A percentile compares a stretch with the other conserved stretches of the same genome.
Evolutionary conservation across 768 basidiomycete genomes (phyloP).

Genomic region (Mycena rosella): DNA sequence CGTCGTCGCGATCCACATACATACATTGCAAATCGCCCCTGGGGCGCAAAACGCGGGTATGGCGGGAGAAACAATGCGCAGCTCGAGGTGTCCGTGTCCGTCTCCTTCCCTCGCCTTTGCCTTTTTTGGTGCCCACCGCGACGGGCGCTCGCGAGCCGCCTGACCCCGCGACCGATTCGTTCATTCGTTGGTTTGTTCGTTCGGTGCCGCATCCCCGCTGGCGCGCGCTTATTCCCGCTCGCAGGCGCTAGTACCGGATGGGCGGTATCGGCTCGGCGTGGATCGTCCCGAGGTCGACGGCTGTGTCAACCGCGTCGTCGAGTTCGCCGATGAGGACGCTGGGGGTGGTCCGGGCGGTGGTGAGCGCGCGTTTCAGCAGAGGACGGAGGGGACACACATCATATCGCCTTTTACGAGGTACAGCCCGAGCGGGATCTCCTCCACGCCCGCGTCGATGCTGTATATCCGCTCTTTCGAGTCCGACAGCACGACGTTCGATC

Average conservation of each 20-base stretch:
- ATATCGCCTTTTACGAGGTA: constrained; percentile 99
- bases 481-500: constrained; percentile 95
- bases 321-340: constrained; percentile 88
- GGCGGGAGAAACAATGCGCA: constrained; percentile 11
- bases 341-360: background rate
- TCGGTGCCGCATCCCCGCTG: background rate
- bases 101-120: background rate
- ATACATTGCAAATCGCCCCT: constrained; percentile 28
- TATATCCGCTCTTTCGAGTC: constrained; percentile 95
- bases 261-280: constrained; percentile 90
- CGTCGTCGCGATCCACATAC: constrained; percentile 29
- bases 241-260: constrained; percentile 75
- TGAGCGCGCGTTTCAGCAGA: constrained; percentile 2
- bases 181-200: no score
- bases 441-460: constrained; percentile 90
- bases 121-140: constrained; percentile 15
- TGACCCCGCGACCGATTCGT: background rate
- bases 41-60: constrained; percentile 23
- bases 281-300: constrained; percentile 80
- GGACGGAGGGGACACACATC: constrained; percentile 74
- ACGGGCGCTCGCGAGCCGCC: background rate
- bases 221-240: background rate
- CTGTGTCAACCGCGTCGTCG: constrained; percentile 84
- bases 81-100: constrained; percentile 4
- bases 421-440: constrained; percentile 93